Evolutionary conservation across 306 rosid species (phyloP), one percentile per base, ranked within the genome.

Genomic region (Cucumis hystrix): DNA sequence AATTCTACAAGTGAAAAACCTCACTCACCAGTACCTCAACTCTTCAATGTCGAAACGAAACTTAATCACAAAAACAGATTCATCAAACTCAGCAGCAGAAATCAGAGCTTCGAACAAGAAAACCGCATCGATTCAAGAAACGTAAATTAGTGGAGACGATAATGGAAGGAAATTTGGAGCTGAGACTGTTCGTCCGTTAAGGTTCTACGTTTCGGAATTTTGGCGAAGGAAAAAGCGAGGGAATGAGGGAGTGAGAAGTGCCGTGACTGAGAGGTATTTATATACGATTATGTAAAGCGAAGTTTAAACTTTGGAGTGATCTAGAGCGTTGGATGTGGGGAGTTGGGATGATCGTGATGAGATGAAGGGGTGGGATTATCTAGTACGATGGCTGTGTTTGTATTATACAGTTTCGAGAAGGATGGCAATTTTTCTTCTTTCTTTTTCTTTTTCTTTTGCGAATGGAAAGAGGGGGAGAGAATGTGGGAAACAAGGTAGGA

Each of bases 381-480:
- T 39, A 17, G 35, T 58, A 56, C 52, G 9, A 43, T 75, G 68
- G 39, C 23, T 39, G 21, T 2, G 75, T 47, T 1, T 60, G 80
- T 55, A 79, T 28, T 16, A 9, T 58, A 84, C 58, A 35, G 7
- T 49, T 30, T 25, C 18, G 4, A 25, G 30, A 18, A 30, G 15
- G 16, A 45, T 37, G 71, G 52, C 9, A 62, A 33, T 33, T 33
- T 33, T 33, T 33, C 4, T 33, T 33, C 0, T 33, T 33, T 33
- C 5, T 33, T 33, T 33, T 33, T 30, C 2, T 30, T 30, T 30
- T 30, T 30, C 1, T 15, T 58, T 57, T 68, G 79, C 33, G 75
- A 62, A 80, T 40, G 55, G 49, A 55, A 47, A 47, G 35, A 77
- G 65, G n/a, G 83, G 54, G 67, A 51, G 79, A 43, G 59, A 78